Percentiles rank a stretch among this genome's conserved stretches.
Conservation (phyloP, 805 yeast species). For the Yamadazyma nakazawae region DNA sequence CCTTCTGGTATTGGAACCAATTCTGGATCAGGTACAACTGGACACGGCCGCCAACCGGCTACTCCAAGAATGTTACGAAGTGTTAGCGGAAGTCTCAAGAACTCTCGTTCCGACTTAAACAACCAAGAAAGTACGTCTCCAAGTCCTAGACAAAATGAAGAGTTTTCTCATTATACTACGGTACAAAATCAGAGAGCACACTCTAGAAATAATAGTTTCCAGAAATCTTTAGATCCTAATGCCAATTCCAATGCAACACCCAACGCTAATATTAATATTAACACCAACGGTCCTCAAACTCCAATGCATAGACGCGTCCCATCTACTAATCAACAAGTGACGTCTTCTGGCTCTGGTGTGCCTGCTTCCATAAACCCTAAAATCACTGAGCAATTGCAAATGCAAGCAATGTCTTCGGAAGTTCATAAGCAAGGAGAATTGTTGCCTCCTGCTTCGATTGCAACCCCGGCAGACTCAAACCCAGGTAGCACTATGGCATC, state of each 20-base stretch:
- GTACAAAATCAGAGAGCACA: constrained; percentile 11
- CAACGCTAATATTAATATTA: neutral
- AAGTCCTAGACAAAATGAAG: constrained; percentile 11
- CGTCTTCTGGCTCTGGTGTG: constrained; percentile 8
- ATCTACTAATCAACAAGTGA: constrained; percentile 5
- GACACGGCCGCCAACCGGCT: constrained; percentile 46
- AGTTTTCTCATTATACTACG: constrained; percentile 15
- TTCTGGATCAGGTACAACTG: neutral
- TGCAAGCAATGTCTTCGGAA: constrained; percentile 1
- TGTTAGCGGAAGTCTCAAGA: constrained; percentile 40
- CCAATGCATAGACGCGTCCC: constrained; percentile 13
- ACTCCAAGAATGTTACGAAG: constrained; percentile 69
- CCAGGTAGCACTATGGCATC: constrained; percentile 8
- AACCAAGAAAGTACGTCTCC: constrained; percentile 9
- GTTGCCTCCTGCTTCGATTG: constrained; percentile 30
- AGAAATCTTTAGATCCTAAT: constrained; percentile 2
- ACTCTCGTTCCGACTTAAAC: constrained; percentile 10
- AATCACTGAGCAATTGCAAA: constrained; percentile 7
- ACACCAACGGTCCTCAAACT: constrained; percentile 9
- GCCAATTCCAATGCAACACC: neutral
- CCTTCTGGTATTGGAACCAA: neutral
- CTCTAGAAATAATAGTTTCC: constrained; percentile 16
- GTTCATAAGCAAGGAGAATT: constrained; percentile 17
- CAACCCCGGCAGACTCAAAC: constrained; percentile 7
- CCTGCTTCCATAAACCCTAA: constrained; percentile 11